phyloP scores from a whole-genome alignment of 106 monocot species.

The Narthecium ossifragum region DNA sequence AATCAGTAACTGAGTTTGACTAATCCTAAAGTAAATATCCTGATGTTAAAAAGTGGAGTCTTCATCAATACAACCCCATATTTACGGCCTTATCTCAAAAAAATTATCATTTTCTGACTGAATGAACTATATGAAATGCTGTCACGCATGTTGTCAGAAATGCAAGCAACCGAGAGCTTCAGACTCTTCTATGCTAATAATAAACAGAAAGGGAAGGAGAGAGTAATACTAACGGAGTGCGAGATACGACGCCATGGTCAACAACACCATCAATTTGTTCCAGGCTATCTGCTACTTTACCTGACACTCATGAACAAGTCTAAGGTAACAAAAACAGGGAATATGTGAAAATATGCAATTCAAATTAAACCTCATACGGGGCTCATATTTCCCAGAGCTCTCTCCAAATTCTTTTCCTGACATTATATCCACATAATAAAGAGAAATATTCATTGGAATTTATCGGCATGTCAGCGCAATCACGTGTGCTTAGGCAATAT shows the following conservation, averaged over 20 bases:
- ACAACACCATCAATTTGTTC: conserved; percentile 67
- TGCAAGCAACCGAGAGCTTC: too few relatives aligned
- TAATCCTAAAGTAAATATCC: not conserved
- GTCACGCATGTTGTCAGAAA: not conserved
- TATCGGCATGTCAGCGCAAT: too few relatives aligned
- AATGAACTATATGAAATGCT: not conserved
- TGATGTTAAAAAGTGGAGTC: not conserved
- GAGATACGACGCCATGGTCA: conserved; percentile 59
- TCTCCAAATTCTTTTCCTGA: not conserved
- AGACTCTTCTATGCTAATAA: too few relatives aligned
- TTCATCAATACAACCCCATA: too few relatives aligned
- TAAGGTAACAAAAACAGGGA: not conserved
- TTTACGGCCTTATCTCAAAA: too few relatives aligned
- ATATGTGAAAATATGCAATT: not conserved
- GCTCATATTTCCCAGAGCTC: too few relatives aligned
- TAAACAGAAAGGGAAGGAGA: not conserved
- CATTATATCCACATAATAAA: not conserved
- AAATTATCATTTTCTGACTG: not conserved
- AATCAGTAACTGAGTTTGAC: not conserved
- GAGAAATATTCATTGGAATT: not conserved
- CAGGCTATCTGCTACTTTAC: conserved; percentile 43
- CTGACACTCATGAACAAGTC: conserved; percentile 23
- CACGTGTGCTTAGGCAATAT: too few relatives aligned
- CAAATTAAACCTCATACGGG: not conserved
- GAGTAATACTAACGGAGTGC: conserved; percentile 49